These are phyloP conservation scores for Solanum gracilifrons DNA, from an alignment of 257 asterid species.

Conservation along the genomic window DNA sequence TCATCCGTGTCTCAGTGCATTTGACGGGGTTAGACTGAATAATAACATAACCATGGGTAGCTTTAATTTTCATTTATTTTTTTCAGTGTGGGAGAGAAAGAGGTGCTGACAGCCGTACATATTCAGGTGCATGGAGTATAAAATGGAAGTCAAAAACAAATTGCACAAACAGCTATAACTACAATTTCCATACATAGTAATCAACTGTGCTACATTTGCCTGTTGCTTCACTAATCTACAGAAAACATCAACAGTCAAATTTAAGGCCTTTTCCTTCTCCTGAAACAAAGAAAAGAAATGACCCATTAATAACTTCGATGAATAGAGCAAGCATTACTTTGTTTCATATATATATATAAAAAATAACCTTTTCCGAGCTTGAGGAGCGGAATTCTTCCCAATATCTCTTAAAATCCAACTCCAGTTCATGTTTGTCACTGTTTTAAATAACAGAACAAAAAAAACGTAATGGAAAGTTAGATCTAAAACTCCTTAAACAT, in stretches of 20 bases:
- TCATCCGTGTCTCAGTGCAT: neutral
- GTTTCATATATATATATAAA: neutral
- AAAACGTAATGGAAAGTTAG: neutral
- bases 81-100: neutral
- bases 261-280: conserved; percentile 98
- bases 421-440: conserved; percentile 74
- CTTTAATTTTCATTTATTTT: neutral
- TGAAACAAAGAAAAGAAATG: conserved; percentile 33
- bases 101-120: neutral
- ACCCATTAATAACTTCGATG: neutral
- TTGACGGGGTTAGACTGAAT: neutral
- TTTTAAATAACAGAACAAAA: conserved; percentile 2
- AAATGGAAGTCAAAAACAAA: conserved; percentile 2
- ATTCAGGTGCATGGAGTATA: conserved; percentile 2
- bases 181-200: conserved; percentile 56
- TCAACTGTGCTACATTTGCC: conserved; percentile 69
- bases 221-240: conserved; percentile 97
- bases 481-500: neutral
- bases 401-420: conserved; percentile 86
- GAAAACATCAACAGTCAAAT: conserved; percentile 80
- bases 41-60: neutral
- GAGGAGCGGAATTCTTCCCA: conserved; percentile 97
- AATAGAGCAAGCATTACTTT: neutral
- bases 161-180: neutral
- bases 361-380: conserved; percentile 50